Evolutionary conservation across 306 rosid species (phyloP).

Genomic region (Ziziphus jujuba): DNA sequence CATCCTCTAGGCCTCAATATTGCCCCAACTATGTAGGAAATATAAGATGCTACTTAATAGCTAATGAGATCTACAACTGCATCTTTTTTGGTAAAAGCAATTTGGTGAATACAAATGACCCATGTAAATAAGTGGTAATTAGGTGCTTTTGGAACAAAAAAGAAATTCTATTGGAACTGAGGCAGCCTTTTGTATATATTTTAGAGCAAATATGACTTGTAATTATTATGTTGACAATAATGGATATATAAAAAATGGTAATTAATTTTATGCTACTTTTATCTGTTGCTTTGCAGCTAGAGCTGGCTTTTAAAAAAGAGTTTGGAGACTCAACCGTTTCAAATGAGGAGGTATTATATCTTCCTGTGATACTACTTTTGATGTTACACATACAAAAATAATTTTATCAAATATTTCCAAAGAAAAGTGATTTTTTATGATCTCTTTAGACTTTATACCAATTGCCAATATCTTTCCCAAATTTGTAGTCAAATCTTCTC

Average conservation of each 20-base stretch:
- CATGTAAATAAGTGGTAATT: no score
- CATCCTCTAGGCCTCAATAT: not conserved
- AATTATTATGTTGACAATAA: not conserved
- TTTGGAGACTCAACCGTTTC: conserved; percentile 49
- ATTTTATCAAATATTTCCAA: not conserved
- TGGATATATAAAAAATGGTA: not conserved
- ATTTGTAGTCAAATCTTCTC: no score
- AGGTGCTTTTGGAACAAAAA: no score
- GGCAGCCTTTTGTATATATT: no score
- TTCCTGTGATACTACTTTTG: conserved; percentile 5
- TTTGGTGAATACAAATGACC: no score
- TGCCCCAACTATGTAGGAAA: not conserved
- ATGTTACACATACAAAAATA: not conserved
- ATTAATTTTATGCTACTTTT: conserved; percentile 27
- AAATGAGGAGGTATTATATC: conserved; percentile 61
- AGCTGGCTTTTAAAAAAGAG: conserved; percentile 75
- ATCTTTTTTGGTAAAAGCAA: no score
- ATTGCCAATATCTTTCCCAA: no score
- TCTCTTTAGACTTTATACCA: no score
- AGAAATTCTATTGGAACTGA: no score
- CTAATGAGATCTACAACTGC: no score
- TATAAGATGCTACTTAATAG: not conserved
- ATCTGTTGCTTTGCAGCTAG: conserved; percentile 57
- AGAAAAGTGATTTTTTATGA: not conserved
- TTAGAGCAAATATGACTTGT: no score